Percentiles rank a stretch among this genome's conserved stretches.
These are phyloP conservation scores for Lanmaoa pseudosensibilis DNA, from an alignment of 768 basidiomycete genomes.

Conservation along the genomic window DNA sequence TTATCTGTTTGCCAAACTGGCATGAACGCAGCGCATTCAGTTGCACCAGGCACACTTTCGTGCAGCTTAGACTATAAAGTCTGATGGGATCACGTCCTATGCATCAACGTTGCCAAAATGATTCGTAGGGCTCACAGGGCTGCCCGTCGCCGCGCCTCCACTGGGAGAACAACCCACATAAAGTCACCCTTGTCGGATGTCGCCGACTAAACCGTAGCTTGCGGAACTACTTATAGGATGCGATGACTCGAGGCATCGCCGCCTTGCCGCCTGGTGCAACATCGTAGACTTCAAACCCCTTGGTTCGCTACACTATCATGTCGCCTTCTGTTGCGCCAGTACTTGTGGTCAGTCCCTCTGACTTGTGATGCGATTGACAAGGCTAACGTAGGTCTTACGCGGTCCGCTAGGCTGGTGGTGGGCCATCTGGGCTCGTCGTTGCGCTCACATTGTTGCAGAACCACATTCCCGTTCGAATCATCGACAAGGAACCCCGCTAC, in stretches of 20 bases:
- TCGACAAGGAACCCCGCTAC: constrained; percentile 44
- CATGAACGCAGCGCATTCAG: too few relatives aligned
- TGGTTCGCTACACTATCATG: constrained; percentile 4
- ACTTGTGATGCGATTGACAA: not conserved
- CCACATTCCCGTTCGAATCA: constrained; percentile 49
- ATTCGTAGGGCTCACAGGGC: not conserved
- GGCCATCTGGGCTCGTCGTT: constrained; percentile 32
- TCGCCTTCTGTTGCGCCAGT: constrained; percentile 13
- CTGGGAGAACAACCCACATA: not conserved
- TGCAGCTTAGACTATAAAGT: not conserved
- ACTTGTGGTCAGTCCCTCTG: constrained; percentile 18
- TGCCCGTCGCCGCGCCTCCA: not conserved
- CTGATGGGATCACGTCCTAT: not conserved
- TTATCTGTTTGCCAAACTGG: too few relatives aligned
- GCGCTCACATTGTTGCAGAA: constrained; percentile 40
- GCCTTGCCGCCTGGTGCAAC: not conserved
- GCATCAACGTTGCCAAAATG: too few relatives aligned
- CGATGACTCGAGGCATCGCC: not conserved
- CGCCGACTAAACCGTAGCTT: not conserved
- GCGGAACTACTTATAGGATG: not conserved
- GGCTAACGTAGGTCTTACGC: not conserved
- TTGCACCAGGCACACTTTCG: too few relatives aligned
- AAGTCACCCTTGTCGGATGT: not conserved
- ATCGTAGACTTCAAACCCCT: not conserved
- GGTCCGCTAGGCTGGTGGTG: constrained; percentile 26